Evolutionary conservation across 371 early-diverging fungal species (phyloP).

Genomic region (Lichtheimia hyalospora): DNA sequence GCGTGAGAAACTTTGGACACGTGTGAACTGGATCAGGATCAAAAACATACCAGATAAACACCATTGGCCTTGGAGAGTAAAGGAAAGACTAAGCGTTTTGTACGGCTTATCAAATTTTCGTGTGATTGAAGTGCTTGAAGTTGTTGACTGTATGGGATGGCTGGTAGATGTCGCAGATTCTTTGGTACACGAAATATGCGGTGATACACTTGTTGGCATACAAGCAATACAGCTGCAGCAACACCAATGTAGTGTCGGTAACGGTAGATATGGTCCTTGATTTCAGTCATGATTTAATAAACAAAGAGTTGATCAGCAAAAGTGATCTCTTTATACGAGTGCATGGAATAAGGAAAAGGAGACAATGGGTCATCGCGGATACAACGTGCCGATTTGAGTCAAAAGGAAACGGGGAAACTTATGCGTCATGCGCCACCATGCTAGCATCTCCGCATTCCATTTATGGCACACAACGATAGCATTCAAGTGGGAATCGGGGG

Average conservation of each 20-base stretch:
- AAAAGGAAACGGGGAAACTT: too few species aligned
- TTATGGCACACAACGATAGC: too few species aligned
- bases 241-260: conserved; percentile 5
- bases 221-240: conserved; percentile 5
- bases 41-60: conserved; percentile 8
- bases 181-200: conserved; percentile 5
- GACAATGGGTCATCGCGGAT: too few species aligned
- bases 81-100: conserved; percentile 9
- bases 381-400: too few species aligned
- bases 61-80: conserved; percentile 9
- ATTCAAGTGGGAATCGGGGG: too few species aligned
- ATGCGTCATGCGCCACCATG: too few species aligned
- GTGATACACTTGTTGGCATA: background rate
- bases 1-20: background rate
- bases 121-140: background rate
- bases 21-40: background rate
- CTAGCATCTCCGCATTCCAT: too few species aligned
- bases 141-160: conserved; percentile 2
- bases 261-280: background rate
- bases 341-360: too few species aligned
- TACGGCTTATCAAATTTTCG: conserved; percentile 5
- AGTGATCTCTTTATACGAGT: too few species aligned
- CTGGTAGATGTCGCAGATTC: conserved; percentile 12
- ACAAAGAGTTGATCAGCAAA: too few species aligned
- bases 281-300: background rate